Conservation (phyloP, 495 filamentous ascomycete species). For the Chaetomium tenue region DNA sequence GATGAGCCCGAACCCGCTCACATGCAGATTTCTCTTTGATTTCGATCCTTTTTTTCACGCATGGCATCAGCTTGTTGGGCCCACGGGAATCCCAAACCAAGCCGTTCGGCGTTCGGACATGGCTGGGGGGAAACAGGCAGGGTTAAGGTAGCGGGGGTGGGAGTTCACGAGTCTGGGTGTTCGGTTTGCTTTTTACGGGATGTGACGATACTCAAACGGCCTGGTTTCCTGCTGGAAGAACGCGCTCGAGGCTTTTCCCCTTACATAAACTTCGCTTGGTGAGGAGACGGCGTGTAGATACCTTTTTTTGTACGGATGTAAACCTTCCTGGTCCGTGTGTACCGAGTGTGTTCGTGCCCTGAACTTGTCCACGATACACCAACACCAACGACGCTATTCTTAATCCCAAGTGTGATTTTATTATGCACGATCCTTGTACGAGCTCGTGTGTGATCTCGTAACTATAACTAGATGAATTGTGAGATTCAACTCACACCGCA, state of each 20-base stretch:
- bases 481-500: not conserved
- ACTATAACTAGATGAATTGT: too few relatives aligned
- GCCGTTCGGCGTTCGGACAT: conserved; percentile 22
- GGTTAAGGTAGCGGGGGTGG: conserved; percentile 9
- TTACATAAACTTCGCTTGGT: not conserved
- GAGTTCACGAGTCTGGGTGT: conserved; percentile 9
- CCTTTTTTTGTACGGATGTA: not conserved
- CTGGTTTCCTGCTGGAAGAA: not conserved
- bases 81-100: not conserved
- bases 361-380: not conserved
- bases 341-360: not conserved
- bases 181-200: not conserved
- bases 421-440: too few relatives aligned
- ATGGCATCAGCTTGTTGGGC: conserved; percentile 16
- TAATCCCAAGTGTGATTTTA: not conserved
- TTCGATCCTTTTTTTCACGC: not conserved
- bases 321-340: not conserved
- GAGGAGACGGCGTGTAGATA: conserved; percentile 8
- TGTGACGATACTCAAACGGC: conserved; percentile 13
- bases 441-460: too few relatives aligned
- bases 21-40: not conserved
- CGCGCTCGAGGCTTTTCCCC: not conserved
- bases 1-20: not conserved
- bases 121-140: not conserved
- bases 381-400: not conserved